Evolutionary conservation across 257 asterid genomes (phyloP), one percentile per base, ranked within the genome.

Genomic region (Ophiorrhiza pumila): DNA sequence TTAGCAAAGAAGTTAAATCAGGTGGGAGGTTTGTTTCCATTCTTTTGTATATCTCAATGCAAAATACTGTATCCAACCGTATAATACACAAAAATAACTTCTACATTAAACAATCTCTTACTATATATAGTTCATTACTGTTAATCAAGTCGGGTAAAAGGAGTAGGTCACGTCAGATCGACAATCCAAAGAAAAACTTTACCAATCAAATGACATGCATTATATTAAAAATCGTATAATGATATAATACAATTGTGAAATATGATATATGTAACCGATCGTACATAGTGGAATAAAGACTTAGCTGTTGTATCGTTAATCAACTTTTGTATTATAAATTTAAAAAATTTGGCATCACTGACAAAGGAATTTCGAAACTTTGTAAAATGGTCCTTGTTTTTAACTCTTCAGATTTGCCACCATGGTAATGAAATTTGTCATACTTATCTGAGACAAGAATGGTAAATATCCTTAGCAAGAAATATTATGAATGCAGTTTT

Each of bases 1-100:
- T 76, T 90, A 87, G 91, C 96, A 50, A 90, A 85, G 89, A 90
- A 90, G 83, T 83, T 90, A 93, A 90, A 90, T 84, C 95, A 90
- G 97, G 95, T 55, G 7, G 60, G 13, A 7, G 23, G 29, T 55
- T 10, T 55, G 29, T 55, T 55, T 55, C 14, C 31, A 23, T n/a
- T 55, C 3, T 23, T 55, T 22, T 8, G n/a, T 55, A 13, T 55
- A 55, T 18, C 58, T 52, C 58, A 52, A 11, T 14, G 18, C n/a
- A 14, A 49, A 12, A 47, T 47, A 47, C 53, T 10, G 2, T 47
- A 47, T 49, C 18, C 4, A 13, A n/a, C n/a, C n/a, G n/a, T n/a
- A n/a, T n/a, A n/a, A n/a, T n/a, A n/a, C 42, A 3, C 7, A 7
- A 37, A 3, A 2, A 37, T 37, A 37, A 7, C 4, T 37, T 37